Evolutionary conservation across 345 rosid genomes (phyloP).

Genomic region (Chamaenerion angustifolium): DNA sequence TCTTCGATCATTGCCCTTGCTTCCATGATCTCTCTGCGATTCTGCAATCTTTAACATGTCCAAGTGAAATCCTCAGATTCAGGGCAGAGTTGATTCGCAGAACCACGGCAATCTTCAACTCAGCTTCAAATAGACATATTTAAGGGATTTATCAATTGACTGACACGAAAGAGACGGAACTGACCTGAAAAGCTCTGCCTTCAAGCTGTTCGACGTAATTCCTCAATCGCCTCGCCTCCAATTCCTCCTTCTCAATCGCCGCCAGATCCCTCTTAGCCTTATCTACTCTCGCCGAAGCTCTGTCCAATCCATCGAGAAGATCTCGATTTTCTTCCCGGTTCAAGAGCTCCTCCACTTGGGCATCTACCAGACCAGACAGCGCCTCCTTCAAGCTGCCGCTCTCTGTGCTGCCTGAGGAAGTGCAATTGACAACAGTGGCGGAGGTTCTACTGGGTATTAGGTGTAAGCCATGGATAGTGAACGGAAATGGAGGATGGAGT

Average conservation of each 20-base stretch:
- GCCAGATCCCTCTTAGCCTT: slow-evolving; percentile 52
- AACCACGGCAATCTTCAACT: background rate
- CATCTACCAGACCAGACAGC: slow-evolving; percentile 46
- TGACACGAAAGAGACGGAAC: slow-evolving; percentile 4
- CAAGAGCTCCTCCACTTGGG: slow-evolving; percentile 56
- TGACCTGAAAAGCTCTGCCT: slow-evolving; percentile 58
- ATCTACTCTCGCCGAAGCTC: slow-evolving; percentile 65
- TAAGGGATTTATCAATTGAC: background rate
- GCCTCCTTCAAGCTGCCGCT: slow-evolving; percentile 37
- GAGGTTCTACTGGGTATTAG: background rate
- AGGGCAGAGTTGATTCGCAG: background rate
- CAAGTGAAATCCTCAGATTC: slow-evolving; percentile 5
- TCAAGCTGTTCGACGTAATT: slow-evolving; percentile 45
- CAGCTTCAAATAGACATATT: no score
- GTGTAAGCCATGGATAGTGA: background rate
- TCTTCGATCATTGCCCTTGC: slow-evolving; percentile 68
- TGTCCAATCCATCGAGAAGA: slow-evolving; percentile 64
- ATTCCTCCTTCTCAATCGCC: slow-evolving; percentile 63
- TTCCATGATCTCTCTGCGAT: slow-evolving; percentile 52
- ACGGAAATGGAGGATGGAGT: background rate
- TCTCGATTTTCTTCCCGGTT: slow-evolving; percentile 55
- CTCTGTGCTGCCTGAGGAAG: slow-evolving; percentile 11
- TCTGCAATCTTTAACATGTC: slow-evolving; percentile 48
- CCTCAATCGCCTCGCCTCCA: slow-evolving; percentile 38
- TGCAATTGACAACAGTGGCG: slow-evolving; percentile 14